Percentiles rank a stretch among this genome's conserved stretches.
Evolutionary conservation across 306 rosid species (phyloP).

Genomic region (Vigna nakashimae): DNA sequence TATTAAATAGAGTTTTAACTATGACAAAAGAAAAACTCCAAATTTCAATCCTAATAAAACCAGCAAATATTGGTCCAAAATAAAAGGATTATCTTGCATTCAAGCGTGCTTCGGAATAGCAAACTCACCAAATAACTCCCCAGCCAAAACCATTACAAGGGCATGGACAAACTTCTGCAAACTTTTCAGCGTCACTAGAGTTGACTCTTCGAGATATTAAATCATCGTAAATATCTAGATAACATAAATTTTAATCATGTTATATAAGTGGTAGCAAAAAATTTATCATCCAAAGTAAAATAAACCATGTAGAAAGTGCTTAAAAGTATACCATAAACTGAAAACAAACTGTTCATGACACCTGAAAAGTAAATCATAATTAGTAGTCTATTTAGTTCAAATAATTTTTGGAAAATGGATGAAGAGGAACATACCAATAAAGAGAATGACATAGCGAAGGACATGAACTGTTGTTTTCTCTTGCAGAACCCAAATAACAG

Average conservation of each 20-base stretch:
- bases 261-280: background rate
- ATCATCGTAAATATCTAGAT: constrained; percentile 88
- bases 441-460: constrained; percentile 90
- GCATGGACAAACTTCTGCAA: constrained; percentile 97
- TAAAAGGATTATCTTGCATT: constrained; percentile 23
- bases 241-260: constrained; percentile 29
- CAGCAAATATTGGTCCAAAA: background rate
- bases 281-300: constrained; percentile 32
- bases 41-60: constrained; percentile 26
- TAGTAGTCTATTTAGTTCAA: constrained; percentile 39
- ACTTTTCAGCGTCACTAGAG: constrained; percentile 97
- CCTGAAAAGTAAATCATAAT: constrained; percentile 67
- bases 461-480: constrained; percentile 80
- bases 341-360: constrained; percentile 98
- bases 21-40: background rate
- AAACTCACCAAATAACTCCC: constrained; percentile 92
- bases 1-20: background rate
- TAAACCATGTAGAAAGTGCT: constrained; percentile 21
- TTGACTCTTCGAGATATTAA: constrained; percentile 89
- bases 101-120: background rate
- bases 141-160: constrained; percentile 92
- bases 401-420: constrained; percentile 32
- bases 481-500: constrained; percentile 86
- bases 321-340: constrained; percentile 81
- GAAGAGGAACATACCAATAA: constrained; percentile 69